Evolutionary conservation across 352 stramenopile genomes (phyloP).

Genomic region (Pseudoperonospora humuli): DNA sequence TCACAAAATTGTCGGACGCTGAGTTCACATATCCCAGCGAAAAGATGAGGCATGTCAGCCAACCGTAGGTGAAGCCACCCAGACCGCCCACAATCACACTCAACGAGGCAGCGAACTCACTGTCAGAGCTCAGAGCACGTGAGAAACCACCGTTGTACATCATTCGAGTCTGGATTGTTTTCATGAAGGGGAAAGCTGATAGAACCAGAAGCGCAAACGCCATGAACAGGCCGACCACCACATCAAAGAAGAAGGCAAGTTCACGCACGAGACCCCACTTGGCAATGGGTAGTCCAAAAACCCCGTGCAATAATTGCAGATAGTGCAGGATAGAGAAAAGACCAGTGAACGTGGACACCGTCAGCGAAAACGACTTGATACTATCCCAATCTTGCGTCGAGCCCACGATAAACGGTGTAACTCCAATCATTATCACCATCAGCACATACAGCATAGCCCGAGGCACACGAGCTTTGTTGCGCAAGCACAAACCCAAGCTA

Average conservation of each 20-base stretch:
- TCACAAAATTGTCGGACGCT: constrained; percentile 62
- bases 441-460: constrained; percentile 65
- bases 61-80: constrained; percentile 69
- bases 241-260: constrained; percentile 84
- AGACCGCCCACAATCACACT: constrained; percentile 66
- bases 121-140: constrained; percentile 69
- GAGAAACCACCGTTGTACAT: constrained; percentile 89
- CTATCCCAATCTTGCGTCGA: constrained; percentile 53
- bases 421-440: constrained; percentile 51
- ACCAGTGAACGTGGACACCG: constrained; percentile 60
- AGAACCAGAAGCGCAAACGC: constrained; percentile 64
- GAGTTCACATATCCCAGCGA: constrained; percentile 80
- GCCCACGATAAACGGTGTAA: constrained; percentile 52
- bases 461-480: constrained; percentile 52
- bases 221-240: constrained; percentile 71
- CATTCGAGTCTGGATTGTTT: constrained; percentile 84
- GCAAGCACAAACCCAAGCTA: constrained; percentile 36
- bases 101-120: constrained; percentile 71
- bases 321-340: constrained; percentile 75
- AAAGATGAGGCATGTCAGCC: constrained; percentile 74
- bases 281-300: constrained; percentile 52
- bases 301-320: constrained; percentile 58
- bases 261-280: constrained; percentile 65
- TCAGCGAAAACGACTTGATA: constrained; percentile 64
- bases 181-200: constrained; percentile 84